Evolutionary conservation across 441 rosid species (phyloP), one percentile per base, ranked within the genome.

Genomic region (Arabidopsis lyrata): DNA sequence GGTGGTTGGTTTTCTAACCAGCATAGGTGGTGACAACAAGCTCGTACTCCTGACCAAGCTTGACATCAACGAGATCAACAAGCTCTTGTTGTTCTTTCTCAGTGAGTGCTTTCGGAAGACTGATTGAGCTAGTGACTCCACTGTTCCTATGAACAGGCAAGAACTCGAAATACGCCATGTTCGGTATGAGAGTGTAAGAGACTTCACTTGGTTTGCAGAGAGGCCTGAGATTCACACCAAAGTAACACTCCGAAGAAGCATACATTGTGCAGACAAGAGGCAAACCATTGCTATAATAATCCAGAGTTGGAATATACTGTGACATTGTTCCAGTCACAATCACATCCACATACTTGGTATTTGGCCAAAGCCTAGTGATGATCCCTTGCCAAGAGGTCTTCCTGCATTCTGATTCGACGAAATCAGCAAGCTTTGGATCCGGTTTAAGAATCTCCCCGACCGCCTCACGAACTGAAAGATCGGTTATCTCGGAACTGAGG

Each of bases 351-450:
- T 92, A 92, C 83, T 92, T 95, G 1, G 98, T 89, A 77, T 92
- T 95, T 15, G 98, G 99, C 99, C 99, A 95, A 47, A 95, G 55
- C 77, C 89, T 84, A 12, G 95, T 90, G 32, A 95, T 92, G 74
- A 95, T 92, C 81, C 99, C 97, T 55, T 84, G 85, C 98, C 99
- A 92, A n/a, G 90, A 88, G 14, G 73, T 79, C 55, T 83, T 84
- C 36, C 78, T 18, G 48, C 98, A 95, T 76, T 92, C 95, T 6
- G 72, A 63, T 53, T 82, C 79, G 16, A 95, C 68, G 65, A 91
- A 95, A 78, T 84, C 95, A 1, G 98, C 96, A 24, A 95, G 93
- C 55, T 83, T 78, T 15, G 87, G 88, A 70, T 95, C 89, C 12
- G 97, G 92, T 83, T 84, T 84, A 13, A 91, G 93, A 80, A 91